These are phyloP conservation scores for Salvia rosmarinus DNA, from an alignment of 257 asterid species.

Conservation along the genomic window DNA sequence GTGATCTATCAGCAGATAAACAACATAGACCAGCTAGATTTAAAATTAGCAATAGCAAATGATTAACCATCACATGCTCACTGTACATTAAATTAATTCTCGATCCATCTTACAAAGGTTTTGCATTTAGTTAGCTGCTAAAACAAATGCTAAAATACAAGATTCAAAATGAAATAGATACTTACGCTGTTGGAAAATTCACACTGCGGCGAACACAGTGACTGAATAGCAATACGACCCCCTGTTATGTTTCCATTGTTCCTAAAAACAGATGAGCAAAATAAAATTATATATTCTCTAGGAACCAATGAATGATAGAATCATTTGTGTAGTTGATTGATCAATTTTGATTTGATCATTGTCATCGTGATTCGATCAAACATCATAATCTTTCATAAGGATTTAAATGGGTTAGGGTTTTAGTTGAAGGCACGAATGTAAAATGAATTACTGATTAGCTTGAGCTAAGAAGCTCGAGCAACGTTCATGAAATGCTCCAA, in stretches of 20 bases:
- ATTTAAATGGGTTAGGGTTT: neutral
- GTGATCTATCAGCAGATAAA: constrained; percentile 22
- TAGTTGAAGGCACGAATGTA: constrained; percentile 17
- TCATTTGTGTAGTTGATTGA: too few relatives aligned
- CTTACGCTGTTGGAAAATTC: constrained; percentile 73
- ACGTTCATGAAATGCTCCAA: constrained; percentile 56
- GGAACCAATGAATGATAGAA: neutral
- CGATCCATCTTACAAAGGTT: neutral
- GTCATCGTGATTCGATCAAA: neutral
- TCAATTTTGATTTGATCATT: neutral
- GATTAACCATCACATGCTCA: neutral
- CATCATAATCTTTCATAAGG: neutral
- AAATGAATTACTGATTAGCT: constrained; percentile 56
- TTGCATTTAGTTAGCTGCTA: neutral
- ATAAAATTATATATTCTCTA: constrained; percentile 12
- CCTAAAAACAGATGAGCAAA: constrained; percentile 45
- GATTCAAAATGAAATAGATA: constrained; percentile 7
- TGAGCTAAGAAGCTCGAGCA: constrained; percentile 83
- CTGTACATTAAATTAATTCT: neutral
- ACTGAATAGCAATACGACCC: constrained; percentile 85
- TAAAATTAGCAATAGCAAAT: constrained; percentile 21
- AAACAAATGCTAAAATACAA: neutral
- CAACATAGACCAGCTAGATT: neutral
- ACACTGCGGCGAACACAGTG: constrained; percentile 89
- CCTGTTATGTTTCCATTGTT: constrained; percentile 53